Evolutionary conservation across 148 eudicot species (phyloP).

Genomic region (Talinum fruticosum): DNA sequence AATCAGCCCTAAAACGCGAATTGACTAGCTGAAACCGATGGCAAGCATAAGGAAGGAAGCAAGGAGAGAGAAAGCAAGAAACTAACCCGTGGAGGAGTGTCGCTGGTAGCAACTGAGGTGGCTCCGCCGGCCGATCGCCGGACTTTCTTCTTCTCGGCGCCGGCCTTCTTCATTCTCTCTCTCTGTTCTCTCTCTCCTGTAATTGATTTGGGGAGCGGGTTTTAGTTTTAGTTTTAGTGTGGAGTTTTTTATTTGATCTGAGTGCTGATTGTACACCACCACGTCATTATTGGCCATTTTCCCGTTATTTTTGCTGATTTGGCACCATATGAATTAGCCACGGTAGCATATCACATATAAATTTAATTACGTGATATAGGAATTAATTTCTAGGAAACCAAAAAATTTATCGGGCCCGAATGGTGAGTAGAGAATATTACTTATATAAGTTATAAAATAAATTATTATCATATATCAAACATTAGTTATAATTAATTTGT

Average conservation of each 20-base stretch:
- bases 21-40: background rate
- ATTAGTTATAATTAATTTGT: too few species aligned
- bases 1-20: background rate
- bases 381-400: too few species aligned
- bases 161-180: constrained; percentile 42
- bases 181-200: constrained; percentile 18
- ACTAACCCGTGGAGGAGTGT: constrained; percentile 40
- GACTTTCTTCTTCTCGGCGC: constrained; percentile 44
- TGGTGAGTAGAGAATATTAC: too few species aligned
- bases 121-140: constrained; percentile 41
- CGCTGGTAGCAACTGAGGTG: constrained; percentile 25
- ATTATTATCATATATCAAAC: too few species aligned
- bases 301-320: constrained; percentile 4
- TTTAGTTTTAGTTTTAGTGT: background rate
- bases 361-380: too few species aligned
- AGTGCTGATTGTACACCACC: constrained; percentile 6
- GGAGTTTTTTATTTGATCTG: background rate
- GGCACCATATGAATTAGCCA: background rate
- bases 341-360: background rate
- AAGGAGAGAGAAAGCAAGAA: background rate
- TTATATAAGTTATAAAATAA: too few species aligned
- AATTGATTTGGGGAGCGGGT: background rate
- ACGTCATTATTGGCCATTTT: constrained; percentile 18
- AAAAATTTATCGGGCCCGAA: too few species aligned
- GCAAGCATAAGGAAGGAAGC: background rate